Base-by-base conservation (phyloP, 2,329 filamentous ascomycete genomes). In the Stagonosporopsis cucurbitacearum region DNA sequence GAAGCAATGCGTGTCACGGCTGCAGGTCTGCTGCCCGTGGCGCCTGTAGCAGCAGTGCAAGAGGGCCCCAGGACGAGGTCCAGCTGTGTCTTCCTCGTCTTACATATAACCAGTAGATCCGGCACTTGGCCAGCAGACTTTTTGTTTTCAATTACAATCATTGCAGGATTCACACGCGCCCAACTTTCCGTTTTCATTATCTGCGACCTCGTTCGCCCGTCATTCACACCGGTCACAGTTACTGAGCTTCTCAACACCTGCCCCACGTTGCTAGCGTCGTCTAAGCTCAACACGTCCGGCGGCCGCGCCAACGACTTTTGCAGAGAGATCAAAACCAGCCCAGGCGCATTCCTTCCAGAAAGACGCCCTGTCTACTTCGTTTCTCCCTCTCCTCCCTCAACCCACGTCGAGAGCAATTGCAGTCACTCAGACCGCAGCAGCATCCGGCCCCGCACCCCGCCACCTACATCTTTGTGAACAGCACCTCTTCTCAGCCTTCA, bases 191-290 rank as follows among this genome's bases (percentile, higher is more conserved):
- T 37, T 25, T 30, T 40, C 12, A 32, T 42, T 20, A 5, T 17
- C 39, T 17, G 19, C 13, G 22, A 33, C 30, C 26, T 15, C 15
- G 17, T 26, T n/a, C n/a, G 42, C n/a, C 47, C 42, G 36, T 37
- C 13, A 36, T 46, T 41, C 22, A 41, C 23, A 36, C 42, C 47
- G 53, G 43, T 56, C 15, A 37, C 36, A 32, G 26, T 30, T 43
- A 48, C 39, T 47, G 47, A 50, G 50, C 41, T 53, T 64, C 62
- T 61, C 46, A 50, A 50, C 47, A 45, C 33, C 53, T 59, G 55
- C 66, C 66, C 66, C 66, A 68, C 64, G 63, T 65, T 54, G n/a
- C n/a, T 66, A 67, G 65, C 66, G 19, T 64, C 65, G 65, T 67
- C 32, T 25, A 60, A 60, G 53, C 58, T 65, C 62, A 66, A 67